Conservation (phyloP, 352 stramenopile genomes). For the Blastocystis sp. region DNA sequence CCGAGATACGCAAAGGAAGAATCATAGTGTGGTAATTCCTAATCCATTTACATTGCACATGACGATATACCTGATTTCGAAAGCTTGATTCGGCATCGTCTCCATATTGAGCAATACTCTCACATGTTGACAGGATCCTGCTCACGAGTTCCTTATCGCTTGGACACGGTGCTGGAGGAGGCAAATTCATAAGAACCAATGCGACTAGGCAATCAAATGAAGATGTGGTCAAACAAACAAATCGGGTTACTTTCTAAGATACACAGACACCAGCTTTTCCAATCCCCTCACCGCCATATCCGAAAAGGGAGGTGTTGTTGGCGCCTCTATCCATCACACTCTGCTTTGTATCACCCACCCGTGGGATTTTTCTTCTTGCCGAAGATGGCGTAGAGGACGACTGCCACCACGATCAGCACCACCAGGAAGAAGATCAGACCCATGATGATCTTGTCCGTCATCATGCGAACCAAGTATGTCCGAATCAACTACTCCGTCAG, state of each 20-base stretch:
- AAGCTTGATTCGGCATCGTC: constrained; percentile 17
- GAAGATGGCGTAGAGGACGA: constrained; percentile 15
- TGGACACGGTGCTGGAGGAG: constrained; percentile 9
- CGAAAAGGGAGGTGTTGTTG: constrained; percentile 6
- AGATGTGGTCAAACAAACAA: neutral
- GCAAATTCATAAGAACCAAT: constrained; percentile 35
- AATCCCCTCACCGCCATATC: neutral
- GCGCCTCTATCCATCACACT: constrained; percentile 1
- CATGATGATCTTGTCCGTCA: constrained; percentile 62
- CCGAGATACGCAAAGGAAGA: constrained; percentile 49
- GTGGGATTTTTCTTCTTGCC: constrained; percentile 7
- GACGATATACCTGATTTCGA: constrained; percentile 17
- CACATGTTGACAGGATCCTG: constrained; percentile 15
- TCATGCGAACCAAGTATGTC: constrained; percentile 34
- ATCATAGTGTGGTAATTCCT: constrained; percentile 38
- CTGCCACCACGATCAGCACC: constrained; percentile 27
- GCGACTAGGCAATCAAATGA: neutral
- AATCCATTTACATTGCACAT: neutral
- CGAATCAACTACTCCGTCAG: constrained; percentile 6
- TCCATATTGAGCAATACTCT: constrained; percentile 1
- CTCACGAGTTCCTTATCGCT: neutral
- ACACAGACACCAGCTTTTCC: neutral
- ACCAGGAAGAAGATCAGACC: constrained; percentile 22
- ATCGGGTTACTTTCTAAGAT: constrained; percentile 34
- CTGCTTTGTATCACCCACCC: neutral